A percentile compares a stretch with the other conserved stretches of the same genome.
phyloP scores from a whole-genome alignment of 106 monocot species.

The Platanthera guangdongensis region DNA sequence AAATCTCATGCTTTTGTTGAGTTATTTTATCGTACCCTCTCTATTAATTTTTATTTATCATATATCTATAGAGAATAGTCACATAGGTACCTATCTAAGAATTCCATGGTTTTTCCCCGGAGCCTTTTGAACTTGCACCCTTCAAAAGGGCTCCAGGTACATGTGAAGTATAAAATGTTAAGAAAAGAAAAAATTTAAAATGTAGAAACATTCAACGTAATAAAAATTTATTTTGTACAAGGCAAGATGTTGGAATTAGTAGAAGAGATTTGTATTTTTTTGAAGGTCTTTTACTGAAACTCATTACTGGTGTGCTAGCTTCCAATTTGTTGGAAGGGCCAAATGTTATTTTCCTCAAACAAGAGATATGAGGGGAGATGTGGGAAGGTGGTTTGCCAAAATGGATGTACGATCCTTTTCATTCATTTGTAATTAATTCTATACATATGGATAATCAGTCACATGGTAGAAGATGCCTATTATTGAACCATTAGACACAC shows the following conservation, averaged over 20 bases:
- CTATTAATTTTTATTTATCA: neutral
- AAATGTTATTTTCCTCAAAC: neutral
- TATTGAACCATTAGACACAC: no score
- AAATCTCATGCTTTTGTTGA: neutral
- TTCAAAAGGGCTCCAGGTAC: no score
- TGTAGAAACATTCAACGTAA: neutral
- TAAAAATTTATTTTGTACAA: neutral
- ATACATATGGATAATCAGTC: neutral
- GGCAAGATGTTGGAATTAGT: neutral
- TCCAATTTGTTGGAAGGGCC: neutral
- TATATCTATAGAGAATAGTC: neutral
- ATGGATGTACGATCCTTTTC: neutral
- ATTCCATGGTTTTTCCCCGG: neutral
- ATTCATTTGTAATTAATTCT: neutral
- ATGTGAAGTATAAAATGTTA: no score
- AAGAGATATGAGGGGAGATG: neutral
- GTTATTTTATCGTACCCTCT: neutral
- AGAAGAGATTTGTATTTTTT: neutral
- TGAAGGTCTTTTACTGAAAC: neutral
- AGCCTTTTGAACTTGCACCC: neutral
- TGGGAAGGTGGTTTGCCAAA: neutral
- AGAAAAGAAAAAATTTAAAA: no score
- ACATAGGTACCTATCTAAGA: neutral
- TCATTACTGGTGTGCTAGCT: neutral
- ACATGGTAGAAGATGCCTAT: no score